Base-by-base conservation (phyloP, 2,329 filamentous ascomycete genomes). In the Penicillium thymicola region DNA sequence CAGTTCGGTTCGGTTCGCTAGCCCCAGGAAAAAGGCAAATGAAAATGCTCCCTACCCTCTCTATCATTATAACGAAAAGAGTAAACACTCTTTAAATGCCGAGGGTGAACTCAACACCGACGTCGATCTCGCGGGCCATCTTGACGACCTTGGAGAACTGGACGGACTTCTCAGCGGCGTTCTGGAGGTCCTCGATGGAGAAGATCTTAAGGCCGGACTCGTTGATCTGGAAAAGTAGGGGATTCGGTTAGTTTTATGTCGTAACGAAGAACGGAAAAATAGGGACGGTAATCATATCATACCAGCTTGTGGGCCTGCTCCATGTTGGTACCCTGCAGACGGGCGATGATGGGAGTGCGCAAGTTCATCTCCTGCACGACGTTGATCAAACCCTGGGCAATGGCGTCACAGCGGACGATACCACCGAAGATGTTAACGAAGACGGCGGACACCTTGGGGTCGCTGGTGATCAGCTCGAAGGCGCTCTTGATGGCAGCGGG, bases 391-490 rank as follows among this genome's bases (percentile, higher is more conserved):
- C 94, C 94, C 78, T 92, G 89, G 66, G 94, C 94, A 75, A 99
- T 99, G 72, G 90, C 92, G 76, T 99, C 94, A 76, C 94, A 99
- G 71, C 94, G 87, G 68, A 99, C 94, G 69, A 99, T 99, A 80
- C 94, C 94, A 75, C 94, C 94, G 75, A 99, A 99, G 78, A 99
- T 99, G 86, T 99, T 99, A 82, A 99, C 94, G 70, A 99, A 99
- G 81, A 99, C 94, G 71, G 94, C 94, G 50, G 92, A 93, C 65
- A 99, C 94, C 85, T 97, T 97, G 73, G 92, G 87, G 78, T 99
- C 94, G 79, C 89, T 94, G 69, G 94, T 99, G 82, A 99, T 99
- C 71, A 99, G 89, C 78, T 96, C 92, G 74, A 99, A 99, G 66
- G 94, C 94, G 79, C 94, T 89, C 82, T 92, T 90, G 80, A 99